Base-by-base conservation (phyloP, 1,284 basidiomycete species). In the Abortiporus biennis region DNA sequence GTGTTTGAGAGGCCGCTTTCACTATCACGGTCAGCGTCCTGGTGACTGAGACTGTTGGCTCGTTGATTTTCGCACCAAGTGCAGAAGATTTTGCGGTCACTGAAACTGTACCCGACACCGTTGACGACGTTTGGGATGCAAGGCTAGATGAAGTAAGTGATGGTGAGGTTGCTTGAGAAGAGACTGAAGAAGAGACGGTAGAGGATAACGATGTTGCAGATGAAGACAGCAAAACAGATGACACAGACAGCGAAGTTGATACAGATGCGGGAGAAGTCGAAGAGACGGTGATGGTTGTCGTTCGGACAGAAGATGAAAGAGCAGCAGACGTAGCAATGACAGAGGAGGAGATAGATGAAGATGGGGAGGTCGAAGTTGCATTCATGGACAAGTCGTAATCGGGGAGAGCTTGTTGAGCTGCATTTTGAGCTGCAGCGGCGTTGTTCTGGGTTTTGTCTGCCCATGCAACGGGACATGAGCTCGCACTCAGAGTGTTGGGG, bases 401-500 rank as follows among this genome's bases (percentile, higher is more conserved):
- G n/a, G n/a, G n/a, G n/a, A n/a, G n/a, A n/a, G n/a, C n/a, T n/a
- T n/a, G n/a, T n/a, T n/a, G n/a, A 46, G 33, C 30, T 6, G 44
- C 31, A n/a, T 25, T 39, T 12, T 30, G 27, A 39, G 29, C 25
- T n/a, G 40, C 31, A 20, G 35, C 31, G 24, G 27, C 31, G 27
- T 30, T 38, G 32, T 44, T 46, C 13, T 38, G 33, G 3, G 52
- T 42, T 16, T 44, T 50, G 3, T 55, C 71, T 39, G 69, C 61
- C 78, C 80, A 86, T 24, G 85, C 66, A 24, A 80, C 56, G 25
- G 64, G 54, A 53, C 85, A 87, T 4, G 65, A 59, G 22, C 58
- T 58, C 2, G 71, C 65, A 44, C 68, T 64, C 42, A 80, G 53
- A 32, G 67, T 59, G n/a, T 53, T 53, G 25, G 81, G 78, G 4